These are phyloP conservation scores for Cryptosporidium tyzzeri DNA, from an alignment of 169 alveolate genomes.

Conservation along the genomic window DNA sequence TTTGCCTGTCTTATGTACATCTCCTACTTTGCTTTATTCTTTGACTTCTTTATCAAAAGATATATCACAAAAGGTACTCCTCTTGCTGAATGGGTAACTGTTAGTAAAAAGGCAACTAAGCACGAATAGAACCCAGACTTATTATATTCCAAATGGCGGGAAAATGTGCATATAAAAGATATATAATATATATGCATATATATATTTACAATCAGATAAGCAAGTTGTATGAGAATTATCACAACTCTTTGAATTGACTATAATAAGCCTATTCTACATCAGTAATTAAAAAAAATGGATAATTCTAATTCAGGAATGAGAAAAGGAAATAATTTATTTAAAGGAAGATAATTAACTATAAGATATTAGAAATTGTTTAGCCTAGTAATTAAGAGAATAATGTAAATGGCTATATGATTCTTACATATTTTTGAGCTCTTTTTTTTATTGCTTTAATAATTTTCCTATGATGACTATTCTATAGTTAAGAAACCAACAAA, in stretches of 20 bases:
- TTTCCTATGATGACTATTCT: not conserved
- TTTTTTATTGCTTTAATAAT: too few relatives aligned
- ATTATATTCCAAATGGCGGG: not conserved
- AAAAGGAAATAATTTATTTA: too few relatives aligned
- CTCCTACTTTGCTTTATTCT: constrained; percentile 77
- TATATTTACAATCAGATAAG: not conserved
- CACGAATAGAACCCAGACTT: not conserved
- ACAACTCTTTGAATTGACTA: not conserved
- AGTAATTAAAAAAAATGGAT: too few relatives aligned
- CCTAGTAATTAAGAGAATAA: not conserved
- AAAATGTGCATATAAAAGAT: not conserved
- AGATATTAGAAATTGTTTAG: not conserved
- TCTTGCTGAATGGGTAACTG: constrained; percentile 39
- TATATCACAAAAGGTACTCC: constrained; percentile 53
- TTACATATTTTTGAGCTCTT: too few relatives aligned
- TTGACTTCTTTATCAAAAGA: constrained; percentile 75
- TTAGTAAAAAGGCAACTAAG: not conserved
- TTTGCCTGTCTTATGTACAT: constrained; percentile 79
- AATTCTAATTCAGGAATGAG: too few relatives aligned
- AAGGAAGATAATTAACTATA: not conserved
- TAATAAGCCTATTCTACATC: not conserved
- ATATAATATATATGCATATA: not conserved
- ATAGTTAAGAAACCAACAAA: constrained; percentile 66
- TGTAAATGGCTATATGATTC: not conserved
- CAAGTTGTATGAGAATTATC: not conserved